A percentile compares a stretch with the other conserved stretches of the same genome.
Conservation (phyloP, 1,284 basidiomycete species). For the Sutorius eximius region DNA sequence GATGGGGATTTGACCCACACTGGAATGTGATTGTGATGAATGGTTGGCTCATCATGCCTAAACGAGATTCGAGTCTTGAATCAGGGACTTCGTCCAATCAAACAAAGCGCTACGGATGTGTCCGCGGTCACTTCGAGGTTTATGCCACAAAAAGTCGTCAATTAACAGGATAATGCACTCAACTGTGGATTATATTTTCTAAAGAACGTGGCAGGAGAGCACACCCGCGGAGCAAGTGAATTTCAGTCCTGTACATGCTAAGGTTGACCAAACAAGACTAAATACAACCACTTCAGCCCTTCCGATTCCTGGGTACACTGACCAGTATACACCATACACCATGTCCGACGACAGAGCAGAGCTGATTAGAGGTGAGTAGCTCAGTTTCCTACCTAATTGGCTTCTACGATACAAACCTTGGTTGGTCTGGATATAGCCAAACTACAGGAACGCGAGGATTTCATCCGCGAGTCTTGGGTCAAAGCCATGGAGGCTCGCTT, state of each 20-base stretch:
- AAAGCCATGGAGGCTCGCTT: slow-evolving; percentile 92
- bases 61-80: too few relatives aligned
- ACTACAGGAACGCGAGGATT: slow-evolving; percentile 69
- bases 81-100: background rate
- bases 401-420: background rate
- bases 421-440: slow-evolving; percentile 43
- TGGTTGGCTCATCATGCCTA: background rate
- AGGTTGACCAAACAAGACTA: slow-evolving; percentile 24
- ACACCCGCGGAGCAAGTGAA: background rate
- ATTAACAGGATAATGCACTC: background rate
- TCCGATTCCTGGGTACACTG: slow-evolving; percentile 1
- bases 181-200: background rate
- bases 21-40: background rate
- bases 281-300: slow-evolving; percentile 11
- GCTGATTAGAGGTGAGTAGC: slow-evolving; percentile 32
- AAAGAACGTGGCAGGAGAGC: too few relatives aligned
- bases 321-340: slow-evolving; percentile 8
- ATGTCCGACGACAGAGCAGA: slow-evolving; percentile 38
- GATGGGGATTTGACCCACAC: background rate
- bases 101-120: background rate
- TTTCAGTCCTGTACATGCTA: background rate
- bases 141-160: background rate
- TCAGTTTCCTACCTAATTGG: background rate
- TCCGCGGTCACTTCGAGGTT: background rate
- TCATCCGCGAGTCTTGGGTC: slow-evolving; percentile 92